phyloP scores from a whole-genome alignment of 495 filamentous ascomycete species.

The Sphaerosporella brunnea region DNA sequence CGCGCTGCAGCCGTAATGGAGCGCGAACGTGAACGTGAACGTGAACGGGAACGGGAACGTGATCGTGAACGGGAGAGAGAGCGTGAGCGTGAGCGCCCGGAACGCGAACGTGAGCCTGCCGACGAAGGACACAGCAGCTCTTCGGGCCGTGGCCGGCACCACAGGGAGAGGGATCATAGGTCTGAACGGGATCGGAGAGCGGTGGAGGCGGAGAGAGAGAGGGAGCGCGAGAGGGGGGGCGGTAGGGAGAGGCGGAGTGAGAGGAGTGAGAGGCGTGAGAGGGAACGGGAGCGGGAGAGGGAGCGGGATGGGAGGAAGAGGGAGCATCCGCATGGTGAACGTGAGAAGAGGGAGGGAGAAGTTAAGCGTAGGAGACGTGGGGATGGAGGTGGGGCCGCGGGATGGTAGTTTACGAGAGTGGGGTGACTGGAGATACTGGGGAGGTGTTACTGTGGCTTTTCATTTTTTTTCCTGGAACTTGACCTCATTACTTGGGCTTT shows the following conservation, averaged over 20 bases:
- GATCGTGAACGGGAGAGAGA: slow-evolving; percentile 12
- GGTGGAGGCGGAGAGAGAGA: slow-evolving; percentile 8
- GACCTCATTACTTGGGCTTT: too few relatives aligned
- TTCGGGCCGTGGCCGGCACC: neutral
- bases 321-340: neutral
- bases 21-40: slow-evolving; percentile 10
- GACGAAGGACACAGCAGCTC: too few relatives aligned
- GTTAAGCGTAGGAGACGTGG: slow-evolving; percentile 1
- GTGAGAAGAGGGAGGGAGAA: slow-evolving; percentile 1
- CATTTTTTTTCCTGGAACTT: neutral
- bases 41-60: neutral
- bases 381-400: neutral
- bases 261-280: slow-evolving; percentile 8
- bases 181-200: neutral
- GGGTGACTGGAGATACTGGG: too few relatives aligned
- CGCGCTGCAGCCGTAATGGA: slow-evolving; percentile 11
- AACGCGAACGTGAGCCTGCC: neutral
- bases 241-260: slow-evolving; percentile 9
- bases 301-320: slow-evolving; percentile 4
- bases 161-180: neutral
- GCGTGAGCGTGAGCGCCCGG: neutral
- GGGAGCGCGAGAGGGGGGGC: slow-evolving; percentile 16
- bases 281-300: slow-evolving; percentile 15
- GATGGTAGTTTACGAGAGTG: too few relatives aligned
- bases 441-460: neutral